A percentile compares a stretch with the other conserved stretches of the same genome.
Evolutionary conservation across 352 stramenopile species (phyloP).

Genomic region (Globisporangium megalacanthum): DNA sequence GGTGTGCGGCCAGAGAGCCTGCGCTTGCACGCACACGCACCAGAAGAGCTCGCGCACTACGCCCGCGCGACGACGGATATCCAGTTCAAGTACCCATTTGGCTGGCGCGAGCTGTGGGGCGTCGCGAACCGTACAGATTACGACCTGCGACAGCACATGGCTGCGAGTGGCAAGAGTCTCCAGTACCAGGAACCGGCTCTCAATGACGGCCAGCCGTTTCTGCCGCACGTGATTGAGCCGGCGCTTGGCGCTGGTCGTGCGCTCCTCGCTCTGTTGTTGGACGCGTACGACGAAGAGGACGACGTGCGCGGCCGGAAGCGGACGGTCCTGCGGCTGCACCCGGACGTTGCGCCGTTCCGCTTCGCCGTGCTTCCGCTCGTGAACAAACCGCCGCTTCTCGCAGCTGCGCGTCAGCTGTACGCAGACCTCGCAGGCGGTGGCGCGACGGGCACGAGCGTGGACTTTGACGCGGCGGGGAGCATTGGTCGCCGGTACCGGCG

Average conservation of each 20-base stretch:
- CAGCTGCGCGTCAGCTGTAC: slow-evolving; percentile 89
- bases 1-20: slow-evolving; percentile 89
- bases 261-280: slow-evolving; percentile 92
- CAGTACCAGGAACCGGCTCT: slow-evolving; percentile 49
- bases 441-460: slow-evolving; percentile 85
- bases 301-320: slow-evolving; percentile 62
- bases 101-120: slow-evolving; percentile 95
- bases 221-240: slow-evolving; percentile 95
- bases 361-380: slow-evolving; percentile 92
- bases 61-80: slow-evolving; percentile 96
- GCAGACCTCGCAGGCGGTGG: slow-evolving; percentile 71
- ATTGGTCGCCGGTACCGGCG: slow-evolving; percentile 91
- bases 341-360: slow-evolving; percentile 91
- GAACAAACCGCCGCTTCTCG: slow-evolving; percentile 93
- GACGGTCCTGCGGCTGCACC: slow-evolving; percentile 90
- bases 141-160: slow-evolving; percentile 94
- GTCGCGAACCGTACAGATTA: slow-evolving; percentile 95
- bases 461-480: slow-evolving; percentile 90
- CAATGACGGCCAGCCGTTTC: slow-evolving; percentile 76
- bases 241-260: slow-evolving; percentile 89
- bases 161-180: slow-evolving; percentile 89
- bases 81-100: slow-evolving; percentile 97
- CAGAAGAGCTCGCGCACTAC: slow-evolving; percentile 95
- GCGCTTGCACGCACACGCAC: slow-evolving; percentile 89
- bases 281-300: slow-evolving; percentile 95